phyloP scores from a whole-genome alignment of 2,329 filamentous ascomycete genomes.

The Trematosphaeria pertusa region DNA sequence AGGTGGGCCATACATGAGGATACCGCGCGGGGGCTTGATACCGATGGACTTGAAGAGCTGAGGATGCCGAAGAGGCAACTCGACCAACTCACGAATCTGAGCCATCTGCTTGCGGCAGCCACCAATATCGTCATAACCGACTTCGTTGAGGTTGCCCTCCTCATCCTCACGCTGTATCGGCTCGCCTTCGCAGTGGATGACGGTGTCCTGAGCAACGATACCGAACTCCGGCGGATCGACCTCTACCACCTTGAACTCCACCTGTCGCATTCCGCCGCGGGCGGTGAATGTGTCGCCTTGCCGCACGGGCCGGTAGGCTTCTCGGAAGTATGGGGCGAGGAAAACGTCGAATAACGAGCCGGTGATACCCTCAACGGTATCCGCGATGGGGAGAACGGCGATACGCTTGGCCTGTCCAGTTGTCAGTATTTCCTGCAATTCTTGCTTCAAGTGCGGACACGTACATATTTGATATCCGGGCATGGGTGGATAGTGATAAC shows the following conservation, averaged over 20 bases:
- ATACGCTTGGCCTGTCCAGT: constrained; percentile 88
- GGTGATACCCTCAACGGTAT: constrained; percentile 96
- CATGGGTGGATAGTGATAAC: constrained; percentile 97
- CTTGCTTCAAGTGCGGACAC: constrained; percentile 47
- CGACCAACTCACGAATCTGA: constrained; percentile 97
- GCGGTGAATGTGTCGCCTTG: constrained; percentile 98
- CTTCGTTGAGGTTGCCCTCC: constrained; percentile 98
- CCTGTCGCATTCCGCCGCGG: constrained; percentile 96
- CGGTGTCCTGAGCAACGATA: constrained; percentile 97
- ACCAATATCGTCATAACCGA: constrained; percentile 99
- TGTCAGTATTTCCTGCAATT: constrained; percentile 23
- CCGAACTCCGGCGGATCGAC: constrained; percentile 98
- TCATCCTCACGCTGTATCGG: constrained; percentile 97
- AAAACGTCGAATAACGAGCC: constrained; percentile 98
- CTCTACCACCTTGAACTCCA: constrained; percentile 99
- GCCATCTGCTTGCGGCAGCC: constrained; percentile 99
- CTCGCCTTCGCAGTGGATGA: constrained; percentile 98
- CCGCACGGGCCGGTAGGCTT: constrained; percentile 95
- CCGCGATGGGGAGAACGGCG: constrained; percentile 95
- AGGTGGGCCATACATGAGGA: constrained; percentile 90
- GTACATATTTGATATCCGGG: constrained; percentile 99
- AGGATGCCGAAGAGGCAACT: constrained; percentile 93
- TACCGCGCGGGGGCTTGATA: constrained; percentile 98
- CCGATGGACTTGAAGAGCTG: constrained; percentile 99
- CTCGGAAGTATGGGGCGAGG: constrained; percentile 98